Evolutionary conservation across 441 rosid genomes (phyloP).

Genomic region (Bruguiera hainesii): DNA sequence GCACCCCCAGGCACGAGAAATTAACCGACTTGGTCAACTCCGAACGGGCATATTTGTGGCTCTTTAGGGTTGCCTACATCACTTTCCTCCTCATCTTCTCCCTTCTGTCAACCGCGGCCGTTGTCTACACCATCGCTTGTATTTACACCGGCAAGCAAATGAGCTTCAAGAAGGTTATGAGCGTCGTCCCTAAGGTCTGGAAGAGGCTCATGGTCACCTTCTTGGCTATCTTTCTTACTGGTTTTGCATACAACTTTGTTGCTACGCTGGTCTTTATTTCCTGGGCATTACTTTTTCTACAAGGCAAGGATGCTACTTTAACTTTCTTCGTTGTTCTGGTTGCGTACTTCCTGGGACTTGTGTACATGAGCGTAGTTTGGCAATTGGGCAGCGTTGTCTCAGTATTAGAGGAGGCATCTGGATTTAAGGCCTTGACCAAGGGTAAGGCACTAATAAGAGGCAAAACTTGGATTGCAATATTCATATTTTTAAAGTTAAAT

Average conservation of each 20-base stretch:
- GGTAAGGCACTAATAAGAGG: constrained; percentile 31
- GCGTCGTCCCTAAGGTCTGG: constrained; percentile 60
- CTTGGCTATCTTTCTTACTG: constrained; percentile 26
- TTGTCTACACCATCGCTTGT: constrained; percentile 52
- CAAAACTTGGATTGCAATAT: constrained; percentile 11
- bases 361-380: constrained; percentile 29
- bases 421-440: constrained; percentile 29
- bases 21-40: constrained; percentile 25
- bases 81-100: constrained; percentile 37
- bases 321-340: background rate
- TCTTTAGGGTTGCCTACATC: constrained; percentile 37
- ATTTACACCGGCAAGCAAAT: constrained; percentile 38
- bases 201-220: constrained; percentile 47
- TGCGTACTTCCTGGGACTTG: constrained; percentile 2
- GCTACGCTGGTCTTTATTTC: background rate
- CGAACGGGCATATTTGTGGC: constrained; percentile 25
- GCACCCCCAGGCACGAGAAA: constrained; percentile 18
- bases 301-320: background rate
- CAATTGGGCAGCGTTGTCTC: constrained; percentile 29
- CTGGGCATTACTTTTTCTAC: background rate
- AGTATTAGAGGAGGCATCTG: constrained; percentile 27
- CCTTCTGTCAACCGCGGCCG: constrained; percentile 52
- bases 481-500: constrained; percentile 3
- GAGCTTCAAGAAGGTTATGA: constrained; percentile 37
- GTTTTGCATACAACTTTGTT: constrained; percentile 24